These are phyloP conservation scores for Venturia pyrina DNA, from an alignment of 2,329 filamentous ascomycete species.

Conservation along the genomic window DNA sequence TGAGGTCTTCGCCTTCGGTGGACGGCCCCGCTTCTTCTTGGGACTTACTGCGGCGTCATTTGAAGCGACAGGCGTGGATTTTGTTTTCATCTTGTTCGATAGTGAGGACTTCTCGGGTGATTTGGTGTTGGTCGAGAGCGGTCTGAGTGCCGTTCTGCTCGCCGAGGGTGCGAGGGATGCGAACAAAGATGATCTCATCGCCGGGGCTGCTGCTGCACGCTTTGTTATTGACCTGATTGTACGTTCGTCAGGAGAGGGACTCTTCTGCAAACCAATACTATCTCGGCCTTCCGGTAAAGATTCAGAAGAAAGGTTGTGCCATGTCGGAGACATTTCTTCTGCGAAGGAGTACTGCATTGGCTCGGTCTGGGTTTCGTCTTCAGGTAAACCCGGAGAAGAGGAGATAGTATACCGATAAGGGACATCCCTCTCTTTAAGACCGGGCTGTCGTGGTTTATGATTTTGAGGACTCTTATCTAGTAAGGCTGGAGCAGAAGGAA, in stretches of 20 bases:
- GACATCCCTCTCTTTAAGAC: neutral
- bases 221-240: neutral
- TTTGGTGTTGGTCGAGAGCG: constrained; percentile 6
- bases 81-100: neutral
- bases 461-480: neutral
- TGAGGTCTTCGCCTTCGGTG: constrained; percentile 16
- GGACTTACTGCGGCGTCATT: constrained; percentile 4
- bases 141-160: neutral
- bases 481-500: neutral
- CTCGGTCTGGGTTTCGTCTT: neutral
- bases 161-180: neutral
- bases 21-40: constrained; percentile 19
- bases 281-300: neutral
- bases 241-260: neutral
- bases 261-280: neutral
- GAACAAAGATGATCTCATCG: neutral
- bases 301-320: neutral
- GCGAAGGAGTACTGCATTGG: neutral
- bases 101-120: neutral
- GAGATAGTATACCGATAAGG: neutral
- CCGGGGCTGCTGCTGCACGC: neutral
- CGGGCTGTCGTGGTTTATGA: neutral
- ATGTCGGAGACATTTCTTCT: neutral
- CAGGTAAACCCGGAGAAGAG: neutral
- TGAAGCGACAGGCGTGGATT: neutral